Evolutionary conservation across 768 basidiomycete genomes (phyloP).

Genomic region (Lactarius tabidus): DNA sequence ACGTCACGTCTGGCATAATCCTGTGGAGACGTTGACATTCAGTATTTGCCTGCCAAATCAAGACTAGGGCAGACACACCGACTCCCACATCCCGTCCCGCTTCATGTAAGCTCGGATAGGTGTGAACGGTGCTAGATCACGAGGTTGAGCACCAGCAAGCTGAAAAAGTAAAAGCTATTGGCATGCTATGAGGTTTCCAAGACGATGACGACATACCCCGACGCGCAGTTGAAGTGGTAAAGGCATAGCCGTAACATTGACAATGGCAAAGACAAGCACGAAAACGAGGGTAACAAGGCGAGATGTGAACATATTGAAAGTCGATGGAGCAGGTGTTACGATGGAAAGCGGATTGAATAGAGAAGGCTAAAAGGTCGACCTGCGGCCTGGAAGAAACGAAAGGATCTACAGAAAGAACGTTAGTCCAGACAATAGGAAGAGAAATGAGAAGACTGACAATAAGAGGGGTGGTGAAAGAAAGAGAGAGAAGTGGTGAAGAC

Average conservation of each 20-base stretch:
- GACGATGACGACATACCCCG: conserved; percentile 21
- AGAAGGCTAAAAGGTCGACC: conserved; percentile 32
- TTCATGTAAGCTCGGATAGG: conserved; percentile 44
- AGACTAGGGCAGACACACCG: background rate
- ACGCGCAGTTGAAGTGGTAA: conserved; percentile 41
- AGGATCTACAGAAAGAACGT: conserved; percentile 20
- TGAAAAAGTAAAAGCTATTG: conserved; percentile 4
- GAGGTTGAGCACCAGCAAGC: conserved; percentile 13
- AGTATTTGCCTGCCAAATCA: background rate
- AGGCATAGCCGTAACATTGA: conserved; percentile 40
- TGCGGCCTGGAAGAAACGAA: conserved; percentile 31
- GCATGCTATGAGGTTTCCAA: background rate
- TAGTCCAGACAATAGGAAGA: background rate
- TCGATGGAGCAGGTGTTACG: conserved; percentile 23
- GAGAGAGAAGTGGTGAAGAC: background rate
- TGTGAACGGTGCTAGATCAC: conserved; percentile 36
- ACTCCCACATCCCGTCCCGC: conserved; percentile 22
- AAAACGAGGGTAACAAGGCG: conserved; percentile 39
- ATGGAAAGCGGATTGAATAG: conserved; percentile 25
- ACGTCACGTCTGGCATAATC: background rate
- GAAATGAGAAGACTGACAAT: background rate
- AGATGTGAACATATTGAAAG: conserved; percentile 44
- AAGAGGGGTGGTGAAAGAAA: background rate
- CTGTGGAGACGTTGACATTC: background rate
- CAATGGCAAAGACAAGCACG: conserved; percentile 42